phyloP scores from a whole-genome alignment of 2,329 filamentous ascomycete species.

The Davidsoniella neocaledoniae region DNA sequence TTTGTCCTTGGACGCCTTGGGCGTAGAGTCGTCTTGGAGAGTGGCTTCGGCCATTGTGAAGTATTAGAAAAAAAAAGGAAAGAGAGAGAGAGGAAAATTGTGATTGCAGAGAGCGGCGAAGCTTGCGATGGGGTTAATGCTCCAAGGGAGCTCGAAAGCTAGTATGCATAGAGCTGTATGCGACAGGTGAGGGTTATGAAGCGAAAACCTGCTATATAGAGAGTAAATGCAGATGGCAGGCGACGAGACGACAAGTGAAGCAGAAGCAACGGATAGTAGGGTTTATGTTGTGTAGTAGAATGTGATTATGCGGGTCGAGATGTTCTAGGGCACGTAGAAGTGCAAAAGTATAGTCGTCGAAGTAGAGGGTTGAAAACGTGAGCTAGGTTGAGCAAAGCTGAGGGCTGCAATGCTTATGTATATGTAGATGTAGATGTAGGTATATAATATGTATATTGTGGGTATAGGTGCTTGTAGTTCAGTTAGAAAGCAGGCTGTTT shows the following conservation, averaged over 20 bases:
- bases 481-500: neutral
- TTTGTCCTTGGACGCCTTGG: slow-evolving; percentile 57
- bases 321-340: neutral
- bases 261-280: no score
- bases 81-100: neutral
- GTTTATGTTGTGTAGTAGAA: neutral
- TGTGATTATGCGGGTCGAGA: no score
- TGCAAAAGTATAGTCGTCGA: neutral
- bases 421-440: no score
- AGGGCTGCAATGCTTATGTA: no score
- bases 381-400: no score
- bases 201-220: slow-evolving; percentile 11
- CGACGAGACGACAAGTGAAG: no score
- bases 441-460: no score
- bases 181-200: neutral
- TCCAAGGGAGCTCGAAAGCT: slow-evolving; percentile 10
- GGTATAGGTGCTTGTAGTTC: neutral
- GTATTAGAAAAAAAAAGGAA: neutral
- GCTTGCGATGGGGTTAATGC: slow-evolving; percentile 1
- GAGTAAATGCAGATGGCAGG: neutral
- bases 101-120: neutral
- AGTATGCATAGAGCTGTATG: slow-evolving; percentile 9
- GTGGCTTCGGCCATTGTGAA: slow-evolving; percentile 21
- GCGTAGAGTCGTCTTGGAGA: slow-evolving; percentile 15
- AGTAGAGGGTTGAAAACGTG: neutral